Base-by-base conservation (phyloP, 2,329 filamentous ascomycete genomes). In the Magnaporthales sp. region DNA sequence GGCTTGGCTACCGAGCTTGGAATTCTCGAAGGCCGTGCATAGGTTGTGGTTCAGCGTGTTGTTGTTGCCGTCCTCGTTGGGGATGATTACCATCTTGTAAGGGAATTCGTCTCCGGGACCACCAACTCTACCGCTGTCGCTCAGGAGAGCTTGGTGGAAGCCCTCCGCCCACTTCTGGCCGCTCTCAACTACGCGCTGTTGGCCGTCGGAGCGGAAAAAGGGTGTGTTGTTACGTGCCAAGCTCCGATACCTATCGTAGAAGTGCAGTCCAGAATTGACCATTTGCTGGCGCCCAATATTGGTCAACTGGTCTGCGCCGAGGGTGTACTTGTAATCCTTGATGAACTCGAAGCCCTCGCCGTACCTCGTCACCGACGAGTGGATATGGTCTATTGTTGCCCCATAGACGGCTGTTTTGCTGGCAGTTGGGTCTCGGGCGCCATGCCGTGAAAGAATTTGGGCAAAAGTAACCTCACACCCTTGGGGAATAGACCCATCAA, bases 381-480 rank as follows among this genome's bases (percentile, higher is more conserved):
- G 87, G 68, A 97, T 89, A 63, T 84, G 84, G 30, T 82, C 75
- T 66, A 97, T 81, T 9, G 91, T 82, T 5, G 79, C 76, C 54
- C 81, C 83, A 77, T 96, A 97, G 7, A 76, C 74, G 11, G 75
- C 74, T 0, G 88, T 85, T 79, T 93, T 96, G 70, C 80, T 80
- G 11, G 79, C 73, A 0, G 93, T 96, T 0, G 93, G 93, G 74
- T 92, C 90, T 65, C 93, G 86, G 51, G 91, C 91, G 63, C 93
- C 93, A 75, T 97, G 93, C 2, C 93, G 88, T 26, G 92, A 93
- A 63, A 97, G 83, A 27, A 93, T 80, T 73, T 93, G 90, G 1
- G 85, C 93, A 76, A 96, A 94, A 2, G 89, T 94, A 71, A 94
- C 79, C 13, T 84, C 79, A 77, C 93, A 97, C n/a, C 80, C 81